These are phyloP conservation scores for Coleophoma crateriformis DNA, from an alignment of 2,329 filamentous ascomycete genomes.

Conservation along the genomic window DNA sequence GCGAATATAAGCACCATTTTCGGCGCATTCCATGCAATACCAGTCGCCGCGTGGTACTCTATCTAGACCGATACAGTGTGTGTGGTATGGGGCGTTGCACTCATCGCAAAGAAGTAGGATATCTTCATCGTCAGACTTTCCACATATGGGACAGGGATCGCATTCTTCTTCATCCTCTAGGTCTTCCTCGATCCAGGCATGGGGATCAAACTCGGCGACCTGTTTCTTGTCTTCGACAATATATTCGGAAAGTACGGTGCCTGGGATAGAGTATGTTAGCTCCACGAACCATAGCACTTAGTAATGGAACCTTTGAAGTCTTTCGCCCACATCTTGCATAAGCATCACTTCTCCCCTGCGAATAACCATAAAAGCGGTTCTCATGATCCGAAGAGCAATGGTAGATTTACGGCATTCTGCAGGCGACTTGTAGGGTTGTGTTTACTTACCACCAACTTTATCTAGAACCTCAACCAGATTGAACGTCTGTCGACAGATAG, in stretches of 20 bases:
- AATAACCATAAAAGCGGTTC: too few relatives aligned
- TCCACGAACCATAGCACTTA: neutral
- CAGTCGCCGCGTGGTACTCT: constrained; percentile 71
- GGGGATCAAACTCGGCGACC: constrained; percentile 82
- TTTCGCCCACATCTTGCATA: too few relatives aligned
- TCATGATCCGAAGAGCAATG: too few relatives aligned
- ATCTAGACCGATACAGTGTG: constrained; percentile 82
- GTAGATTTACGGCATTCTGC: too few relatives aligned
- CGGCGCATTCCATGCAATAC: constrained; percentile 84
- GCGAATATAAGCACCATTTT: constrained; percentile 31
- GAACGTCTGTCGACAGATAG: constrained; percentile 90
- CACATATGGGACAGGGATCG: constrained; percentile 79
- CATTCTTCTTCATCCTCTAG: constrained; percentile 63
- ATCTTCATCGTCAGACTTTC: constrained; percentile 73
- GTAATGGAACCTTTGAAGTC: too few relatives aligned
- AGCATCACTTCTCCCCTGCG: too few relatives aligned
- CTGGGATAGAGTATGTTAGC: constrained; percentile 31
- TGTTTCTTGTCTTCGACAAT: constrained; percentile 79
- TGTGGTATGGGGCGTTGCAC: constrained; percentile 86
- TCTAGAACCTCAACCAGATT: constrained; percentile 83
- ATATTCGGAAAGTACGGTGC: constrained; percentile 51
- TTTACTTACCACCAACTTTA: constrained; percentile 67
- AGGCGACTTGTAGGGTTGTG: neutral
- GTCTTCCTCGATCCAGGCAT: constrained; percentile 64
- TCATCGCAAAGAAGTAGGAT: constrained; percentile 84